phyloP scores from a whole-genome alignment of 257 asterid genomes.

The Lithospermum erythrorhizon region DNA sequence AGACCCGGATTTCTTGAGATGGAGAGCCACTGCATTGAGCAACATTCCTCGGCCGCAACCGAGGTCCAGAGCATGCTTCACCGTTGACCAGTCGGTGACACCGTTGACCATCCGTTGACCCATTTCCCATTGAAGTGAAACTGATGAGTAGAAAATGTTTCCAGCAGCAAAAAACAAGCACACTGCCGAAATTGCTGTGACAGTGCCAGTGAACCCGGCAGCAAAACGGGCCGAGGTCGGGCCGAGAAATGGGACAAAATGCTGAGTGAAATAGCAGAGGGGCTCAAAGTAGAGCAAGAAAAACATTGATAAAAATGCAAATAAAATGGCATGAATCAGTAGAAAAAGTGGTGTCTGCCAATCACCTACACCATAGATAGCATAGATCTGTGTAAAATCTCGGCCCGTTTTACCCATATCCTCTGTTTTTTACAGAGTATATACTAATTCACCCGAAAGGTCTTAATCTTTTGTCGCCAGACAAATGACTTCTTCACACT shows the following conservation, averaged over 20 bases:
- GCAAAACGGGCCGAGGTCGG: slow-evolving; percentile 54
- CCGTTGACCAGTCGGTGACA: slow-evolving; percentile 63
- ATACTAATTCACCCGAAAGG: background rate
- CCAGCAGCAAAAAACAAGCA: slow-evolving; percentile 63
- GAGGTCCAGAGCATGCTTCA: slow-evolving; percentile 67
- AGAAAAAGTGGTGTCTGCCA: slow-evolving; percentile 64
- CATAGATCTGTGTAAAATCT: slow-evolving; percentile 76
- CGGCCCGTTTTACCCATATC: slow-evolving; percentile 51
- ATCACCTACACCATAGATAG: slow-evolving; percentile 62
- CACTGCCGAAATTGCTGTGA: slow-evolving; percentile 62
- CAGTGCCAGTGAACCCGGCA: slow-evolving; percentile 67
- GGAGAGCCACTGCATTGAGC: slow-evolving; percentile 64
- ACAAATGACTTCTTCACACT: background rate
- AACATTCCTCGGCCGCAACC: slow-evolving; percentile 80
- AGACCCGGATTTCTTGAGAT: slow-evolving; percentile 66
- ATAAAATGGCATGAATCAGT: slow-evolving; percentile 39
- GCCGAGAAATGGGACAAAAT: slow-evolving; percentile 38
- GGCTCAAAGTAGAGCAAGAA: slow-evolving; percentile 63
- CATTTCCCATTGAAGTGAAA: slow-evolving; percentile 73
- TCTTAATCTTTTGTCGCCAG: too few species aligned
- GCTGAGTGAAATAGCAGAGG: slow-evolving; percentile 31
- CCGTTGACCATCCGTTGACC: slow-evolving; percentile 64
- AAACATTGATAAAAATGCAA: slow-evolving; percentile 36
- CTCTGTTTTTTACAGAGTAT: background rate
- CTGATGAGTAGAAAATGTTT: slow-evolving; percentile 63